Evolutionary conservation across 2,329 filamentous ascomycete genomes (phyloP).

Genomic region (Fusarium sp.): DNA sequence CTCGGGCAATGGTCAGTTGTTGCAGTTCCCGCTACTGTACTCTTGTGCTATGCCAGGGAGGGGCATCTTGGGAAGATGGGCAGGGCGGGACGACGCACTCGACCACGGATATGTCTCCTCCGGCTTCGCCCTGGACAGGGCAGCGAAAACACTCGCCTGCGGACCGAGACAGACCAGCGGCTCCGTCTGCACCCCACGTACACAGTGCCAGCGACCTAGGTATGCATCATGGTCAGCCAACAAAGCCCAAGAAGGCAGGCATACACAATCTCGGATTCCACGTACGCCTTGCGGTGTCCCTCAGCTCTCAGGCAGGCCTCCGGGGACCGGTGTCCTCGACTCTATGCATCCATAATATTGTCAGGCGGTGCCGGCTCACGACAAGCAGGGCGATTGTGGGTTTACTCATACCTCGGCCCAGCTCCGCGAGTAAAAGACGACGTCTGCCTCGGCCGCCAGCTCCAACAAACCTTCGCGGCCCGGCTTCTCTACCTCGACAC

Average conservation of each 20-base stretch:
- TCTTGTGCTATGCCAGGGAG: constrained; percentile 24
- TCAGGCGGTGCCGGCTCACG: constrained; percentile 25
- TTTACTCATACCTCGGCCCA: constrained; percentile 73
- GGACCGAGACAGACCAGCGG: constrained; percentile 49
- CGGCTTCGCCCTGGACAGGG: constrained; percentile 53
- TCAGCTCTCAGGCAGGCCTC: constrained; percentile 64
- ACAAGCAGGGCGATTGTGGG: constrained; percentile 7
- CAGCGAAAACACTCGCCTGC: constrained; percentile 48
- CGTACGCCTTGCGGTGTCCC: constrained; percentile 61
- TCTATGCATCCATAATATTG: constrained; percentile 37
- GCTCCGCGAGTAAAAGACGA: constrained; percentile 78
- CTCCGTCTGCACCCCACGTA: constrained; percentile 69
- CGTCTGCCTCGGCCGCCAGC: constrained; percentile 72
- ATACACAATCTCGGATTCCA: constrained; percentile 48
- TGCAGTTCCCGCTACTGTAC: constrained; percentile 22
- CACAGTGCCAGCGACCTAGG: constrained; percentile 63
- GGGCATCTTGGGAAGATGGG: neutral
- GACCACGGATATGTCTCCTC: constrained; percentile 60
- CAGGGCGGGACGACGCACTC: constrained; percentile 64
- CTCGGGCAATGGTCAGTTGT: constrained; percentile 38
- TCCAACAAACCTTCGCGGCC: constrained; percentile 68
- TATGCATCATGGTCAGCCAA: constrained; percentile 36
- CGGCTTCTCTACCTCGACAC: constrained; percentile 80
- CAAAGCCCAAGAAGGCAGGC: constrained; percentile 10
- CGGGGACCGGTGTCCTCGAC: constrained; percentile 57